Percentiles rank a stretch among this genome's conserved stretches.
phyloP scores from a whole-genome alignment of 1,139 yeast species.

The Sugiyamaella neomexicana region DNA sequence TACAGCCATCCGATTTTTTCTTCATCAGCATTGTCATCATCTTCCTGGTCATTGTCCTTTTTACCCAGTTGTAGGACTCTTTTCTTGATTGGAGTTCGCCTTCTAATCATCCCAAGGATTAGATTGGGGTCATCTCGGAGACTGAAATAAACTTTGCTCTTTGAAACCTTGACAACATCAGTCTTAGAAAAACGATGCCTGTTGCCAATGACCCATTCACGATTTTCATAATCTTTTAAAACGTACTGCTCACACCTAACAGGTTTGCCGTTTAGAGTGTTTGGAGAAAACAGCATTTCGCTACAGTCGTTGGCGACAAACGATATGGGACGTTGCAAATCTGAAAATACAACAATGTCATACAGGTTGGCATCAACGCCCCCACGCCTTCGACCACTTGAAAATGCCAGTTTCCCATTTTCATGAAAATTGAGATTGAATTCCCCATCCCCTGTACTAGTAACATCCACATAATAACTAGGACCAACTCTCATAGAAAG shows the following conservation, averaged over 20 bases:
- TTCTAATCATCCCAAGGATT: slow-evolving; percentile 23
- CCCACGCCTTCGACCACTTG: slow-evolving; percentile 1
- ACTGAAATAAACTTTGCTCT: slow-evolving; percentile 22
- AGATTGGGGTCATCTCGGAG: slow-evolving; percentile 18
- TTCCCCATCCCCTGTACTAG: slow-evolving; percentile 8
- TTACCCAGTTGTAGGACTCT: slow-evolving; percentile 21
- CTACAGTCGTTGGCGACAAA: slow-evolving; percentile 6
- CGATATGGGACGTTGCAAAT: not conserved
- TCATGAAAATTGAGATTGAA: slow-evolving; percentile 13
- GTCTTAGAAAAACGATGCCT: slow-evolving; percentile 18
- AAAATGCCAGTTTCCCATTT: slow-evolving; percentile 5
- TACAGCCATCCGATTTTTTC: slow-evolving; percentile 34
- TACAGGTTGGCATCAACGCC: not conserved
- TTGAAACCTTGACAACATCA: slow-evolving; percentile 17
- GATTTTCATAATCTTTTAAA: slow-evolving; percentile 15
- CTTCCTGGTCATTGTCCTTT: slow-evolving; percentile 17
- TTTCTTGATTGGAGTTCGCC: slow-evolving; percentile 25
- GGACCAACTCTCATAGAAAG: slow-evolving; percentile 33
- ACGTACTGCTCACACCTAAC: slow-evolving; percentile 22
- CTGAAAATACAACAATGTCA: slow-evolving; percentile 4
- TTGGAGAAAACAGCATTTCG: slow-evolving; percentile 1
- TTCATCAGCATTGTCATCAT: slow-evolving; percentile 29
- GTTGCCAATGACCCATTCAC: slow-evolving; percentile 25
- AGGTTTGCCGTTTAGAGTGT: not conserved
- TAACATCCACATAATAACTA: slow-evolving; percentile 32